phyloP scores from a whole-genome alignment of 306 rosid genomes.

The Dicorynia guianensis region DNA sequence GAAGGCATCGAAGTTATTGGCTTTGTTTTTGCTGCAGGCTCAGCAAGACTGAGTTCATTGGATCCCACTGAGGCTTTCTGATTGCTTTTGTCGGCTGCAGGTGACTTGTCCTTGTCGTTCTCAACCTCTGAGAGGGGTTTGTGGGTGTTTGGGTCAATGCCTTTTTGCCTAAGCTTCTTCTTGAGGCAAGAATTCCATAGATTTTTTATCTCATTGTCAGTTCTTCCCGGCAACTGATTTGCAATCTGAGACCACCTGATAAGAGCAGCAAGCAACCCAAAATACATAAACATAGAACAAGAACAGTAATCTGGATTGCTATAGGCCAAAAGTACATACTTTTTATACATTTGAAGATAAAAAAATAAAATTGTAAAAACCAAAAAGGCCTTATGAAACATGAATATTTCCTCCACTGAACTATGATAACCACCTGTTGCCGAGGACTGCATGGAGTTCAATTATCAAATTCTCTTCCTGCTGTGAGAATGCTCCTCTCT shows the following conservation, averaged over 20 bases:
- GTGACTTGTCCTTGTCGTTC: constrained; percentile 50
- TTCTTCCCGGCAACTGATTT: constrained; percentile 92
- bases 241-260: constrained; percentile 98
- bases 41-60: constrained; percentile 51
- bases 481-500: constrained; percentile 95
- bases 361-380: not conserved
- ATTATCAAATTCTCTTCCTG: constrained; percentile 88
- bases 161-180: constrained; percentile 92
- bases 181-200: constrained; percentile 94
- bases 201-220: constrained; percentile 93
- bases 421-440: constrained; percentile 63
- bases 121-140: constrained; percentile 70
- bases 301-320: constrained; percentile 1
- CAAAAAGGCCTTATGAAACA: constrained; percentile 8
- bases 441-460: constrained; percentile 90
- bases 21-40: constrained; percentile 41
- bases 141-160: constrained; percentile 95
- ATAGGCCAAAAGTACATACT: constrained; percentile 13
- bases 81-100: constrained; percentile 49
- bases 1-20: constrained; percentile 33
- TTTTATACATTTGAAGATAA: too few relatives aligned
- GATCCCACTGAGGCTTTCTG: constrained; percentile 65
- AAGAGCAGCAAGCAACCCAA: not conserved
- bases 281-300: not conserved
- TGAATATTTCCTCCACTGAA: not conserved